Base-by-base conservation (phyloP, 495 filamentous ascomycete species). In the Penicillium ochrochloron region DNA sequence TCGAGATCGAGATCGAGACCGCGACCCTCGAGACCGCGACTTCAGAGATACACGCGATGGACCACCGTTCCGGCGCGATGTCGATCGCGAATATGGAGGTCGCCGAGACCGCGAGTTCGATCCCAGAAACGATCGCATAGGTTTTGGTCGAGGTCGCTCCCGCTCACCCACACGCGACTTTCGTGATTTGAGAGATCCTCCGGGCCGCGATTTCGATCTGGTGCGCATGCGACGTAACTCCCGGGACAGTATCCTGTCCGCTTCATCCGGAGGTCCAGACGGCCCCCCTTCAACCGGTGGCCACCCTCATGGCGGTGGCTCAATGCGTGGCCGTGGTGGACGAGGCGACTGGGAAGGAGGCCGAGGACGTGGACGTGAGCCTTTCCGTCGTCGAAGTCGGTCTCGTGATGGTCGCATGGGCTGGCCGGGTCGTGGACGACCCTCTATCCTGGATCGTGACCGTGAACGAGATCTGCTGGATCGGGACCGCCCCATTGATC, bases 231-330 rank as follows among this genome's bases (percentile, higher is more conserved):
- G 86, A 54, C 81, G 85, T 39, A 84, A 83, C 61, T 87, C 85
- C 11, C 71, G 85, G 29, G 87, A 89, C 59, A 86, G 86, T 0
- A 85, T 91, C 25, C 75, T 88, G 9, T 92, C 91, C 0, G 87
- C 87, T 9, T 86, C 87, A 1, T 92, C 91, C 0, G 86, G 84
- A 14, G 84, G 84, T 21, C 89, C 88, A 0, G 91, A 96, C 68
- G 81, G 83, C 14, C 84, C 86, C 14, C 73, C 79, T 14, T 59
- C 76, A 0, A 76, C 65, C 61, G 77, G 78, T 33, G 77, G 82
- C 29, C 80, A 83, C 12, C 80, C 84, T 19, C 84, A 88, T 33
- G 82, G 85, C 17, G 81, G 85, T 19, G 85, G 85, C 8, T 85
- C 73, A 7, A 78, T 86, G 59, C 85, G 87, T 37, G 89, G 84